phyloP scores from a whole-genome alignment of 768 basidiomycete species.

The Ephemerocybe angulata region DNA sequence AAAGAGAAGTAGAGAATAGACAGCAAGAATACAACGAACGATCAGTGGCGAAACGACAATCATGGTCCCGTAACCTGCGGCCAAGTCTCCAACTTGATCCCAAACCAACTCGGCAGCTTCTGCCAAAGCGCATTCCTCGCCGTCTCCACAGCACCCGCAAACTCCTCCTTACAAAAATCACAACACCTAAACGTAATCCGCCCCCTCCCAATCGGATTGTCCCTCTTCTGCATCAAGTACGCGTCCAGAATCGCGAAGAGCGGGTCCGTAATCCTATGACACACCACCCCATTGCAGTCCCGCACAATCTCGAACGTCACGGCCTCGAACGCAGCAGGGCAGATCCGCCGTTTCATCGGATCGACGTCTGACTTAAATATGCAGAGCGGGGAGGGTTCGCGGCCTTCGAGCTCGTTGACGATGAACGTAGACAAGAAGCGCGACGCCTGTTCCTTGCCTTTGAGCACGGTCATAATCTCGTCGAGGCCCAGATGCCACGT shows the following conservation, averaged over 20 bases:
- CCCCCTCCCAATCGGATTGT: slow-evolving; percentile 42
- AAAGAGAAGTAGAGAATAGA: too few relatives aligned
- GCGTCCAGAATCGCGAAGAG: slow-evolving; percentile 68
- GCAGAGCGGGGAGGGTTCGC: slow-evolving; percentile 49
- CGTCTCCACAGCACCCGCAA: slow-evolving; percentile 53
- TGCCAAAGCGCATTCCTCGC: slow-evolving; percentile 65
- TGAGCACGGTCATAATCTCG: slow-evolving; percentile 50
- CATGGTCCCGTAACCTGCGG: slow-evolving; percentile 13
- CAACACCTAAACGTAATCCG: slow-evolving; percentile 53
- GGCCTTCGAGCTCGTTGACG: slow-evolving; percentile 67
- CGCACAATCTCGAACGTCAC: slow-evolving; percentile 73
- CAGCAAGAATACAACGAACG: too few relatives aligned
- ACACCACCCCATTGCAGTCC: slow-evolving; percentile 66
- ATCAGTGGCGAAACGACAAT: too few relatives aligned
- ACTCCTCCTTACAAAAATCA: slow-evolving; percentile 61
- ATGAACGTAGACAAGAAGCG: slow-evolving; percentile 77
- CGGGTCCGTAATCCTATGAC: slow-evolving; percentile 65
- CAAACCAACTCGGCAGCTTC: slow-evolving; percentile 63
- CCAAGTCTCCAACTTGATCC: slow-evolving; percentile 39
- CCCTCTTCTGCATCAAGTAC: slow-evolving; percentile 60
- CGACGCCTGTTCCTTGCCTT: slow-evolving; percentile 68
- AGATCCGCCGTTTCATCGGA: slow-evolving; percentile 45
- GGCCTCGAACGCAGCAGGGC: slow-evolving; percentile 69
- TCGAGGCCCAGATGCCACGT: slow-evolving; percentile 6
- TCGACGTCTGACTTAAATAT: slow-evolving; percentile 46